phyloP scores from a whole-genome alignment of 805 yeast genomes.

The Starmerella floris region DNA sequence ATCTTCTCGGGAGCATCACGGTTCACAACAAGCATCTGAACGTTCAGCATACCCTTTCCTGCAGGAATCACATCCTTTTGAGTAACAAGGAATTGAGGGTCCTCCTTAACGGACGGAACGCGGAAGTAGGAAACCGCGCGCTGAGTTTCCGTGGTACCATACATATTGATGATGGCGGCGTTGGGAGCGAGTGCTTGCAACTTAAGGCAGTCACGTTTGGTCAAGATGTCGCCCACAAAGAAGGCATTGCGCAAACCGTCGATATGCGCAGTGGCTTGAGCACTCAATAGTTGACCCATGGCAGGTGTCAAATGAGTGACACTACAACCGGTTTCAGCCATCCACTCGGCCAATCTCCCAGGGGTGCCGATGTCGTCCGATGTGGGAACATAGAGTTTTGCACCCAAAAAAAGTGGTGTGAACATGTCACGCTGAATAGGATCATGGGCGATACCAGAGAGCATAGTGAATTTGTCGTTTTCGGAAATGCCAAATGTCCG shows the following conservation, averaged over 20 bases:
- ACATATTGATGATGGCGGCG: slow-evolving; percentile 88
- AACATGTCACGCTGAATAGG: slow-evolving; percentile 99
- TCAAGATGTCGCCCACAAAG: slow-evolving; percentile 93
- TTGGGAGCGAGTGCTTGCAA: slow-evolving; percentile 85
- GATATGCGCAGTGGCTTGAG: slow-evolving; percentile 82
- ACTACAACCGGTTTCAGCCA: slow-evolving; percentile 77
- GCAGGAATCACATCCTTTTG: slow-evolving; percentile 97
- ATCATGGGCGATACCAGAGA: slow-evolving; percentile 97
- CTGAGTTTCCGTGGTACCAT: slow-evolving; percentile 98
- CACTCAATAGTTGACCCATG: slow-evolving; percentile 94
- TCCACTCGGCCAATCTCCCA: slow-evolving; percentile 94
- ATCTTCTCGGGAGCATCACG: slow-evolving; percentile 75
- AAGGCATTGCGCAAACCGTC: slow-evolving; percentile 87
- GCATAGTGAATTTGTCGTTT: slow-evolving; percentile 87
- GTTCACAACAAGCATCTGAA: slow-evolving; percentile 86
- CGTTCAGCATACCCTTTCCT: slow-evolving; percentile 93
- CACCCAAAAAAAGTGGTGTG: slow-evolving; percentile 93
- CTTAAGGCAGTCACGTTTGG: slow-evolving; percentile 92
- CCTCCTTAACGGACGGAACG: slow-evolving; percentile 57
- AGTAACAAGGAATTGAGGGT: slow-evolving; percentile 60
- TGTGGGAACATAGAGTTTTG: slow-evolving; percentile 83
- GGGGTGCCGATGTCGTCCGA: slow-evolving; percentile 98
- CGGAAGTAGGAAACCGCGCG: slow-evolving; percentile 92
- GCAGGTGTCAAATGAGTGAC: slow-evolving; percentile 98
- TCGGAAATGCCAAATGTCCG: slow-evolving; percentile 62